Percentiles rank a stretch among this genome's conserved stretches.
Conservation (phyloP, 1,139 yeast genomes). For the Sugiyamaella sp. region DNA sequence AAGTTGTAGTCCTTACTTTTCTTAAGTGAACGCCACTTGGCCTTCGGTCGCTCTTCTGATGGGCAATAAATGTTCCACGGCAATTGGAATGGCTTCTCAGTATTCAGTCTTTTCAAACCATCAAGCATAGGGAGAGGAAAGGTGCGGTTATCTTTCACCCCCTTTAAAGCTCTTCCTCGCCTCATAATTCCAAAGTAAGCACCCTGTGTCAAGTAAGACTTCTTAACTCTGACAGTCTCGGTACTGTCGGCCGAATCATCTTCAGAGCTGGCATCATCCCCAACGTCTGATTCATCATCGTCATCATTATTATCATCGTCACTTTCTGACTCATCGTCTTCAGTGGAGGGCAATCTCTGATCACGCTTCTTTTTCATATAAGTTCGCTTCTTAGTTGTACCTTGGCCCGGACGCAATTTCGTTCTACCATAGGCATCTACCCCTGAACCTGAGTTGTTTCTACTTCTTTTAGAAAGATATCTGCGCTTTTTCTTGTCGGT, state of each 20-base stretch:
- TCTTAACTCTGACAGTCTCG: constrained; percentile 1
- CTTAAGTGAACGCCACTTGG: constrained; percentile 41
- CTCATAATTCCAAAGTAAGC: constrained; percentile 13
- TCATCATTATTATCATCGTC: constrained; percentile 1
- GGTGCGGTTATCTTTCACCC: constrained; percentile 18
- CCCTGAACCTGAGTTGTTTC: too few species aligned
- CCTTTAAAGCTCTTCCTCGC: constrained; percentile 10
- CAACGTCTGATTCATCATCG: neutral
- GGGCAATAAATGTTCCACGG: constrained; percentile 46
- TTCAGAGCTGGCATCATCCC: constrained; percentile 8
- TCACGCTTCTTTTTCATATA: neutral
- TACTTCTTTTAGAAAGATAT: too few species aligned
- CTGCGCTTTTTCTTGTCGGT: too few species aligned
- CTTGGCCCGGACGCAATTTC: neutral
- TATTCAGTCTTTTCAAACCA: constrained; percentile 23
- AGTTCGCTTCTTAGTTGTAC: neutral
- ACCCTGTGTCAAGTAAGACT: constrained; percentile 15
- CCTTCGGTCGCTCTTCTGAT: constrained; percentile 32
- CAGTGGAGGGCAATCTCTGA: neutral
- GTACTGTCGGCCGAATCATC: neutral
- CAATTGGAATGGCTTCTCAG: constrained; percentile 35
- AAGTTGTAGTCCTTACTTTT: constrained; percentile 30
- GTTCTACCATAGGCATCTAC: too few species aligned
- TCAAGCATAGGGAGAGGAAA: constrained; percentile 35
- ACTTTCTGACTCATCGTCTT: neutral